phyloP scores from a whole-genome alignment of 2,329 filamentous ascomycete genomes.

The Diaporthe amygdali region DNA sequence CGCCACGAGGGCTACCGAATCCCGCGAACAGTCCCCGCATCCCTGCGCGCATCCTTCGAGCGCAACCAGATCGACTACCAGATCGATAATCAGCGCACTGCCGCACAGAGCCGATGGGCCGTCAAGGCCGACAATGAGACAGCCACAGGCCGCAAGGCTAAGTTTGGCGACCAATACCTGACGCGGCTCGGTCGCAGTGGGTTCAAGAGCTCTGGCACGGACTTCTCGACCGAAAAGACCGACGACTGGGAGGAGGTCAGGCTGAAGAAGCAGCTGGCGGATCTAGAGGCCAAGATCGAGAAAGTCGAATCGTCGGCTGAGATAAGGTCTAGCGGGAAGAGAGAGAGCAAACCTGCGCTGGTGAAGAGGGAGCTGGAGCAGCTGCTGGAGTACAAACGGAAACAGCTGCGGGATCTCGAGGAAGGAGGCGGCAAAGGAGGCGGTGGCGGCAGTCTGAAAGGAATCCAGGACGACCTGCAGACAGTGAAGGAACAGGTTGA shows the following conservation, averaged over 20 bases:
- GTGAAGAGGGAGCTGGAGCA: constrained; percentile 95
- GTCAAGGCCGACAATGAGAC: constrained; percentile 80
- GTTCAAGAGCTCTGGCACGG: constrained; percentile 84
- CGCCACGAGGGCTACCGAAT: constrained; percentile 95
- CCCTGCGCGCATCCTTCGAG: constrained; percentile 90
- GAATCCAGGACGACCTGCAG: constrained; percentile 82
- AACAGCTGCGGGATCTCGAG: constrained; percentile 77
- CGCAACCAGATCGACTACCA: constrained; percentile 97
- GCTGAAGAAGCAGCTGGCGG: constrained; percentile 87
- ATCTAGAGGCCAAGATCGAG: constrained; percentile 86
- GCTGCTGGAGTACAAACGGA: constrained; percentile 91
- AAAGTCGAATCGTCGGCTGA: constrained; percentile 79
- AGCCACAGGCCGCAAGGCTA: constrained; percentile 86
- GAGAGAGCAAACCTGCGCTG: constrained; percentile 84
- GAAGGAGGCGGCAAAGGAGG: constrained; percentile 71
- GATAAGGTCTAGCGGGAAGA: constrained; percentile 64
- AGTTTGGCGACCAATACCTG: constrained; percentile 97
- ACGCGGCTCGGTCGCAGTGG: constrained; percentile 84
- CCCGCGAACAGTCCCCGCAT: constrained; percentile 87
- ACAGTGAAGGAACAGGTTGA: constrained; percentile 95
- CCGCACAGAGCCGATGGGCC: constrained; percentile 77
- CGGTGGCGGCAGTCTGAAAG: constrained; percentile 76
- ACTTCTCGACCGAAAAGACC: constrained; percentile 84
- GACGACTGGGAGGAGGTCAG: constrained; percentile 98
- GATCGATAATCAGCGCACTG: constrained; percentile 73